A percentile compares a stretch with the other conserved stretches of the same genome.
These are phyloP conservation scores for Yamadazyma buinensis DNA, from an alignment of 1,139 yeast species.

Conservation along the genomic window DNA sequence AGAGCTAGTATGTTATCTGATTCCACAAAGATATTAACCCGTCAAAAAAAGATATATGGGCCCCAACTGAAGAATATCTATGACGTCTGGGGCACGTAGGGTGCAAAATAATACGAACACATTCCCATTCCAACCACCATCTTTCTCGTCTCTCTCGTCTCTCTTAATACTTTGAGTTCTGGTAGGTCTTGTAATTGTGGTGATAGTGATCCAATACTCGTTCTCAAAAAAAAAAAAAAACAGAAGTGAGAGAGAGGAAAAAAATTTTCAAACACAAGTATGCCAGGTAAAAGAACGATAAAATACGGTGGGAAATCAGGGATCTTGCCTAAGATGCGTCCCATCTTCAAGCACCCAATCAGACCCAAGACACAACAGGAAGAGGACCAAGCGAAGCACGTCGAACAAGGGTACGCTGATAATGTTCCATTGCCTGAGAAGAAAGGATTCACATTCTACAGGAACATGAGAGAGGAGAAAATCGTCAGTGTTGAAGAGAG, in stretches of 20 bases:
- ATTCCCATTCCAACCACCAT: too few relatives aligned
- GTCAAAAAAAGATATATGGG: slow-evolving; percentile 58
- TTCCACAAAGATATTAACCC: slow-evolving; percentile 49
- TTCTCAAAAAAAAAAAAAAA: too few relatives aligned
- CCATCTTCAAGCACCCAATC: slow-evolving; percentile 61
- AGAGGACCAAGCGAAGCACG: slow-evolving; percentile 37
- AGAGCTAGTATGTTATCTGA: slow-evolving; percentile 35
- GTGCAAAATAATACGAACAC: too few relatives aligned
- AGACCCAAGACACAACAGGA: slow-evolving; percentile 45
- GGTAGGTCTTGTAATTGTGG: too few relatives aligned
- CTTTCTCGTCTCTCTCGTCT: too few relatives aligned
- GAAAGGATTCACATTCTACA: slow-evolving; percentile 37
- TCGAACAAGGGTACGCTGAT: slow-evolving; percentile 68
- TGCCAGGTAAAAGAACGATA: slow-evolving; percentile 39
- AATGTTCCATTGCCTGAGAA: slow-evolving; percentile 71
- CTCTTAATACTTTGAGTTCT: too few relatives aligned
- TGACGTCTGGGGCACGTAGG: slow-evolving; percentile 52
- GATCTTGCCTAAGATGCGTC: slow-evolving; percentile 72
- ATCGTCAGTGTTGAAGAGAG: slow-evolving; percentile 57
- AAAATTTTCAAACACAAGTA: slow-evolving; percentile 5
- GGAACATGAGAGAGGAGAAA: slow-evolving; percentile 46
- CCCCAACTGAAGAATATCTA: slow-evolving; percentile 58
- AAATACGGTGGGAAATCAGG: slow-evolving; percentile 75
- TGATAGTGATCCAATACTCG: too few relatives aligned
- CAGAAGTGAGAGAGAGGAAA: neutral